Conservation (phyloP, 345 rosid genomes). For the Streptanthus diversifolius region DNA sequence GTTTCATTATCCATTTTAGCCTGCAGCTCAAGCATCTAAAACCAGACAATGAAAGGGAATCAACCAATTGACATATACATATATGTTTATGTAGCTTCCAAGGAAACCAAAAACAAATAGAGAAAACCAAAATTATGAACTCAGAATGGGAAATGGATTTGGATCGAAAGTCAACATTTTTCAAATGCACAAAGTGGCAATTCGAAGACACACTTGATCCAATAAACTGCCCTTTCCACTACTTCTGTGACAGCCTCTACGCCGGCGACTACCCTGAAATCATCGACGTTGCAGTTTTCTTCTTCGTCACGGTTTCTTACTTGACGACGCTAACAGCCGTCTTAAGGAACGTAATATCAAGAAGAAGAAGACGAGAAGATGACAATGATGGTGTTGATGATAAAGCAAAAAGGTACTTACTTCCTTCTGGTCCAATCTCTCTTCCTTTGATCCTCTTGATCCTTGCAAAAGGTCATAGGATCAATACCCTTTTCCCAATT, state of each 20-base stretch:
- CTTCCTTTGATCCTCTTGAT: slow-evolving; percentile 59
- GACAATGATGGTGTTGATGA: slow-evolving; percentile 6
- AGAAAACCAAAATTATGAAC: not conserved
- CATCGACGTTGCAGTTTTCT: slow-evolving; percentile 45
- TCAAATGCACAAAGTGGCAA: slow-evolving; percentile 80
- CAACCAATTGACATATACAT: slow-evolving; percentile 11
- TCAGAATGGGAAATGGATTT: slow-evolving; percentile 41
- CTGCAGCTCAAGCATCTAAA: slow-evolving; percentile 47
- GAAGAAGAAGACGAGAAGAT: slow-evolving; percentile 24
- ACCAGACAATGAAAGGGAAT: slow-evolving; percentile 39
- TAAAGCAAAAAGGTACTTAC: slow-evolving; percentile 46
- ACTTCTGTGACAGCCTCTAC: slow-evolving; percentile 68
- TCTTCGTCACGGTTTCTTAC: slow-evolving; percentile 44
- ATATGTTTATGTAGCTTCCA: slow-evolving; percentile 19
- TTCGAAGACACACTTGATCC: slow-evolving; percentile 82
- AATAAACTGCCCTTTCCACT: slow-evolving; percentile 68
- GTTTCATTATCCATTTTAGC: slow-evolving; percentile 52
- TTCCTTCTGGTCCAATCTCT: slow-evolving; percentile 67
- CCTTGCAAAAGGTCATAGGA: slow-evolving; percentile 66
- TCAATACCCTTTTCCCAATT: slow-evolving; percentile 58
- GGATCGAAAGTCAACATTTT: slow-evolving; percentile 45
- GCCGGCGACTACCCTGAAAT: slow-evolving; percentile 49
- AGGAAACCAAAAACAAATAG: slow-evolving; percentile 13
- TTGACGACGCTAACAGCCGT: slow-evolving; percentile 43
- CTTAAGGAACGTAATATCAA: slow-evolving; percentile 36